A percentile compares a stretch with the other conserved stretches of the same genome.
Conservation (phyloP, 2,329 filamentous ascomycete genomes). For the Aspergillus persii region DNA sequence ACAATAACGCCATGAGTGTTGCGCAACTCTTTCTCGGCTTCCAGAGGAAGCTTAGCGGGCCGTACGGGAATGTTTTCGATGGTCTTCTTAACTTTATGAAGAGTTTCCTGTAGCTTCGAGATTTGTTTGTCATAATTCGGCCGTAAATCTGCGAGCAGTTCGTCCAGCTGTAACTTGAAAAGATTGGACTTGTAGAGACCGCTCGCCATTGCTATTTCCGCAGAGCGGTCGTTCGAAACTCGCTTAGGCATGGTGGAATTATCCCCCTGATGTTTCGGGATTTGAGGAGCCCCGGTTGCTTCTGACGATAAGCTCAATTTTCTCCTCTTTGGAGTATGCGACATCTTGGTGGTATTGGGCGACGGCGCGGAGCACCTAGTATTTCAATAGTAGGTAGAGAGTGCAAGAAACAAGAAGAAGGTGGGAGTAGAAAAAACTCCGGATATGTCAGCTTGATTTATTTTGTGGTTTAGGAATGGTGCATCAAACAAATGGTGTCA, state of each 20-base stretch:
- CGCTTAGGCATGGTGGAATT: slow-evolving; percentile 12
- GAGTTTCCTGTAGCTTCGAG: slow-evolving; percentile 51
- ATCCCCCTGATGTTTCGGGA: slow-evolving; percentile 13
- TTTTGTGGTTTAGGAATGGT: background rate
- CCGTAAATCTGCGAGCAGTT: slow-evolving; percentile 57
- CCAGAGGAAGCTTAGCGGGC: slow-evolving; percentile 53
- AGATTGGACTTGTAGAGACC: slow-evolving; percentile 64
- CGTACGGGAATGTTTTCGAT: slow-evolving; percentile 58
- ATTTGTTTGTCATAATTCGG: slow-evolving; percentile 59
- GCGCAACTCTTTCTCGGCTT: slow-evolving; percentile 67
- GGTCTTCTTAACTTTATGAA: slow-evolving; percentile 55
- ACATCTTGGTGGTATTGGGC: slow-evolving; percentile 24
- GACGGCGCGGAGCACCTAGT: too few species aligned
- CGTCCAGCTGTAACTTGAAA: slow-evolving; percentile 67
- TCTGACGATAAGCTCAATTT: slow-evolving; percentile 43
- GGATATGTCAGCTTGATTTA: background rate
- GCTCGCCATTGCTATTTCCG: slow-evolving; percentile 39
- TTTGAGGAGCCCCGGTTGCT: slow-evolving; percentile 24
- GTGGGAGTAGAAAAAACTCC: background rate
- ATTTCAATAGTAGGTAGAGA: background rate
- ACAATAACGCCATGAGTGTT: slow-evolving; percentile 67
- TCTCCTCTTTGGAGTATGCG: slow-evolving; percentile 45
- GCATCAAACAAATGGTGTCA: background rate
- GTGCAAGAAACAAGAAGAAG: too few species aligned
- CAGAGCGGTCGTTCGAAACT: slow-evolving; percentile 27